A percentile compares a stretch with the other conserved stretches of the same genome.
Conservation (phyloP, 306 rosid genomes). For the Cajanus cajan region DNA sequence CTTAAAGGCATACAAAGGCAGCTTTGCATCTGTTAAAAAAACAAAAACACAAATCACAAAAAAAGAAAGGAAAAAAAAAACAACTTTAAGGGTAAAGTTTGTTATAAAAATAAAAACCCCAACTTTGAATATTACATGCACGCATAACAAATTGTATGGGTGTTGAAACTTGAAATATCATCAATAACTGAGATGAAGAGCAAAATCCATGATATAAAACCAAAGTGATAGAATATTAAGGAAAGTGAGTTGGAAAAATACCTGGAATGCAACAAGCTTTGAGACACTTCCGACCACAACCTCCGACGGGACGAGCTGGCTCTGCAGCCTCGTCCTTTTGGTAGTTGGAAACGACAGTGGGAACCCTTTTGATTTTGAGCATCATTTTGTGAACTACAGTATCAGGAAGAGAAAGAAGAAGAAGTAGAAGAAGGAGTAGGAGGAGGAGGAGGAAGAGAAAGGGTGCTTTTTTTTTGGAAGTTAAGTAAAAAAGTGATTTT, state of each 20-base stretch:
- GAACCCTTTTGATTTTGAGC: conserved; percentile 91
- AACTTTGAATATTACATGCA: not conserved
- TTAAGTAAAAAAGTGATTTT: no score
- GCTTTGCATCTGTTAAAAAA: conserved; percentile 64
- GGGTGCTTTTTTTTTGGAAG: no score
- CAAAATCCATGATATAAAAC: not conserved
- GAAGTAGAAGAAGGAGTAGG: not conserved
- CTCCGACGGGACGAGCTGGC: conserved; percentile 51
- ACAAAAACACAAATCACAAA: not conserved
- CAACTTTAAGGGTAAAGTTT: not conserved
- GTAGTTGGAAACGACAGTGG: conserved; percentile 83
- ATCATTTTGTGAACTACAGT: conserved; percentile 26
- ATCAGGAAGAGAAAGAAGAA: not conserved
- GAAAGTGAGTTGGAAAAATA: not conserved
- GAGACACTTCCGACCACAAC: conserved; percentile 85
- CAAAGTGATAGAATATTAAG: not conserved
- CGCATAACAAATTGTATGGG: not conserved
- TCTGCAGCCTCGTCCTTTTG: conserved; percentile 74
- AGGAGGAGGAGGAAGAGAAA: not conserved
- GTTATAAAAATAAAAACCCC: not conserved
- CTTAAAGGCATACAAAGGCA: conserved; percentile 86
- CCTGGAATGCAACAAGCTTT: conserved; percentile 82
- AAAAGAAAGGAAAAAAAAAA: not conserved
- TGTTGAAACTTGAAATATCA: not conserved
- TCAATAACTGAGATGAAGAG: not conserved